A percentile compares a stretch with the other conserved stretches of the same genome.
These are phyloP conservation scores for Parietaria judaica DNA, from an alignment of 306 rosid genomes.

Conservation along the genomic window DNA sequence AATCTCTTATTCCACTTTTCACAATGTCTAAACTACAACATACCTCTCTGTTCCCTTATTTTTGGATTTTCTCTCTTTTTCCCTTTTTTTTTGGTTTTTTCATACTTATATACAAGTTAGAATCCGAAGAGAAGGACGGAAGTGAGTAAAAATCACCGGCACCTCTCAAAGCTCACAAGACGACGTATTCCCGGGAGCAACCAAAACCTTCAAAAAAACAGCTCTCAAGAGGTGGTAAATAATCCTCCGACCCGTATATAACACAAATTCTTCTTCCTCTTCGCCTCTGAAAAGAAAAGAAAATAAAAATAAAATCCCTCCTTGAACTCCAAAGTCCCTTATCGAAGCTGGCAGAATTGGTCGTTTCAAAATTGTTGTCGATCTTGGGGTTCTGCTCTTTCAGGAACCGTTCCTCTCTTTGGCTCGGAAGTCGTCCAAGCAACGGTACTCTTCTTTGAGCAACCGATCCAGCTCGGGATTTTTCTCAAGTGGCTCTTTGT, in stretches of 20 bases:
- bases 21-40: constrained; percentile 46
- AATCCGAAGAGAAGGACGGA: constrained; percentile 22
- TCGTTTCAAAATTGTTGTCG: constrained; percentile 46
- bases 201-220: constrained; percentile 37
- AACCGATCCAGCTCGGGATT: constrained; percentile 67
- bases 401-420: constrained; percentile 41
- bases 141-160: constrained; percentile 30
- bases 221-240: constrained; percentile 35
- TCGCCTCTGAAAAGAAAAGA: constrained; percentile 9
- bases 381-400: constrained; percentile 36
- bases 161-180: constrained; percentile 41
- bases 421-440: constrained; percentile 77
- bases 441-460: constrained; percentile 68
- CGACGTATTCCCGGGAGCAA: constrained; percentile 25
- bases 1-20: constrained; percentile 47
- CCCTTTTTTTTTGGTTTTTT: constrained; percentile 23
- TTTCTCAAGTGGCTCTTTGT: constrained; percentile 45
- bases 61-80: constrained; percentile 23
- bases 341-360: constrained; percentile 30
- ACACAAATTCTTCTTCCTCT: constrained; percentile 35
- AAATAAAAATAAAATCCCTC: not conserved
- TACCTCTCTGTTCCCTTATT: constrained; percentile 9
- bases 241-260: constrained; percentile 28
- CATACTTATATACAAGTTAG: constrained; percentile 40
- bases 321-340: not conserved